phyloP scores from a whole-genome alignment of 441 rosid genomes.

The Syzygium syzygioides region DNA sequence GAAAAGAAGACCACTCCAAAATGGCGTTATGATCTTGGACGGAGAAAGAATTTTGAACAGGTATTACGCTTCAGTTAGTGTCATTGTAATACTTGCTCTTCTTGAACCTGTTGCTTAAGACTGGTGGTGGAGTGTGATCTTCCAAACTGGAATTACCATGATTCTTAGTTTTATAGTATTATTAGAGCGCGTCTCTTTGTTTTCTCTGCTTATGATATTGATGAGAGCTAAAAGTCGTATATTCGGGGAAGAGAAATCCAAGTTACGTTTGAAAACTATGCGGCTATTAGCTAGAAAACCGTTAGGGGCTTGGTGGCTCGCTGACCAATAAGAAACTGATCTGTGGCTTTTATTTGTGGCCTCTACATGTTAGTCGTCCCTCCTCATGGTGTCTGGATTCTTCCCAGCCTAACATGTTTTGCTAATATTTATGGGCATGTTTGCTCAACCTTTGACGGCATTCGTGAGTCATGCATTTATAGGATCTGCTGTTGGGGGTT shows the following conservation, averaged over 20 bases:
- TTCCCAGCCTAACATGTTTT: background rate
- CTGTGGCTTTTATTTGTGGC: background rate
- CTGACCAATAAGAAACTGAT: background rate
- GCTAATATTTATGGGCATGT: background rate
- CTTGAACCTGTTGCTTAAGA: background rate
- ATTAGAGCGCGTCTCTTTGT: background rate
- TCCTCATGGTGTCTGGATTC: background rate
- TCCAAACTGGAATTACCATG: background rate
- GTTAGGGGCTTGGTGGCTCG: background rate
- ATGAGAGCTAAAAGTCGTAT: background rate
- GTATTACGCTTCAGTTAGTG: slow-evolving; percentile 20
- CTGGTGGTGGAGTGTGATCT: background rate
- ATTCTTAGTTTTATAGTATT: background rate
- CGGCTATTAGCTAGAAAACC: background rate
- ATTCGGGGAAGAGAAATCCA: background rate
- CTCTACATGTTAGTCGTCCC: background rate
- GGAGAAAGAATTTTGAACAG: slow-evolving; percentile 79
- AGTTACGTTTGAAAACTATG: background rate
- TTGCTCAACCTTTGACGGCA: background rate
- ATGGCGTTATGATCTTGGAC: slow-evolving; percentile 84
- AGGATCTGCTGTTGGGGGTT: background rate
- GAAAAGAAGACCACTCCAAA: slow-evolving; percentile 78
- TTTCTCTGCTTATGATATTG: background rate
- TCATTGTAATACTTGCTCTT: background rate
- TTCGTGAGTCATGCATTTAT: background rate